Evolutionary conservation across 768 basidiomycete species (phyloP), one percentile per base, ranked within the genome.

Genomic region (Suillus hirtellus): DNA sequence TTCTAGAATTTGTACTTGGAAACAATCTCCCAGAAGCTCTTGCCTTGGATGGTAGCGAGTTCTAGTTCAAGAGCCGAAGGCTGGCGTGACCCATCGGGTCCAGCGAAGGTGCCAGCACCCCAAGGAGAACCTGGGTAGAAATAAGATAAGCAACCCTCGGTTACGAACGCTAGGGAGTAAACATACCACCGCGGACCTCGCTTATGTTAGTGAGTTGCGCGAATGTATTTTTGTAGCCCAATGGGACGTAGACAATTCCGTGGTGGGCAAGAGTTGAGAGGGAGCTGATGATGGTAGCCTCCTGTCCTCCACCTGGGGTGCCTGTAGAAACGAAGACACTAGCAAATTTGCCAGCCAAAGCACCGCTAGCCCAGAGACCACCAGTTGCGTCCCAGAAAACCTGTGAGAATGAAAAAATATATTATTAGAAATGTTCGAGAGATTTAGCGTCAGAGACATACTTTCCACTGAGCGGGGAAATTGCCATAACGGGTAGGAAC

Each of bases 381-480:
- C 92, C 91, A 8, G 91, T 92, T 8, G 81, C 71, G 65, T 93
- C 91, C 86, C 90, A 93, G 77, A 95, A 89, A 0, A 81, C 72
- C 88, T 90, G 44, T 19, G 47, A 37, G 50, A 43, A 31, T 8
- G 4, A 0, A 31, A 17, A 4, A n/a, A 1, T 8, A 35, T 8
- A 62, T 35, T 59, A 47, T 67, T 60, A 71, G 55, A 37, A 27
- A 24, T 34, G 43, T 24, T 24, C 7, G 7, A 34, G 4, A 4
- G 9, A 15, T 9, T 43, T 42, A 17, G 52, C 52, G 55, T 64
- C 58, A 66, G 21, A 47, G 61, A 67, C 78, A 1, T 59, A 85
- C 88, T 84, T 89, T 90, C 86, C 86, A 89, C 69, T 95, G 93
- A 2, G 80, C 89, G 31, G 93, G 85, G 74, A 92, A 87, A 71